phyloP scores from a whole-genome alignment of 192 early-diverging fungal genomes.

The Gaertneriomyces semiglobifer region DNA sequence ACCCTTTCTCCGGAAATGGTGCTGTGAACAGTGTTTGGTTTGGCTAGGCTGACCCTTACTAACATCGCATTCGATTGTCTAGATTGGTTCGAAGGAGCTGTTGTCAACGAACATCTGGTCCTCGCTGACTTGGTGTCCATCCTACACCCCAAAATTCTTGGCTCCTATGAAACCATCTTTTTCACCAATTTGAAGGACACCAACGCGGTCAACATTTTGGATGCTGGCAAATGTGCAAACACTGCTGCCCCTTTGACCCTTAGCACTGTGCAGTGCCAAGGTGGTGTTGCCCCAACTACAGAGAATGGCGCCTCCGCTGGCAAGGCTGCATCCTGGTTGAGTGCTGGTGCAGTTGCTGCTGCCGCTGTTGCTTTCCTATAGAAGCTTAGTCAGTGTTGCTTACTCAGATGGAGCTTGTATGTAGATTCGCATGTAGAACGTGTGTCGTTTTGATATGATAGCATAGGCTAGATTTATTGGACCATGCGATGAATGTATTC shows the following conservation, averaged over 20 bases:
- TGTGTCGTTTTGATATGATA: too few relatives aligned
- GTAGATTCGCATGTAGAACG: too few relatives aligned
- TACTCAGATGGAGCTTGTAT: too few relatives aligned
- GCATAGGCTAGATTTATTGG: too few relatives aligned
- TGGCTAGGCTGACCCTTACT: not conserved
- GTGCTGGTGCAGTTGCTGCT: slow-evolving; percentile 2
- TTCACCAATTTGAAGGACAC: slow-evolving; percentile 9
- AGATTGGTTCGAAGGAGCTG: slow-evolving; percentile 16
- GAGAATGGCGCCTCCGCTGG: not conserved
- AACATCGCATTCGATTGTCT: not conserved
- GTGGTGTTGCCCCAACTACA: not conserved
- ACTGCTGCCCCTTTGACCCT: not conserved
- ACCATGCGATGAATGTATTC: too few relatives aligned
- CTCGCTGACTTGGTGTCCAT: slow-evolving; percentile 16
- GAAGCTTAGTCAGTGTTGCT: too few relatives aligned
- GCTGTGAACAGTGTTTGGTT: not conserved
- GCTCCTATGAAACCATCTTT: slow-evolving; percentile 9
- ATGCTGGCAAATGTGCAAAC: not conserved
- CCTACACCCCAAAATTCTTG: not conserved
- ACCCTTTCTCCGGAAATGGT: not conserved
- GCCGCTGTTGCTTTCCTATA: not conserved
- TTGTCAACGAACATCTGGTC: slow-evolving; percentile 8
- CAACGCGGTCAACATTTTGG: not conserved
- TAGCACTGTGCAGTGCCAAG: not conserved
- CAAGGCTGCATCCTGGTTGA: not conserved